A percentile compares a stretch with the other conserved stretches of the same genome.
These are phyloP conservation scores for Coemansia sp. DNA, from an alignment of 192 early-diverging fungal genomes.

Conservation along the genomic window DNA sequence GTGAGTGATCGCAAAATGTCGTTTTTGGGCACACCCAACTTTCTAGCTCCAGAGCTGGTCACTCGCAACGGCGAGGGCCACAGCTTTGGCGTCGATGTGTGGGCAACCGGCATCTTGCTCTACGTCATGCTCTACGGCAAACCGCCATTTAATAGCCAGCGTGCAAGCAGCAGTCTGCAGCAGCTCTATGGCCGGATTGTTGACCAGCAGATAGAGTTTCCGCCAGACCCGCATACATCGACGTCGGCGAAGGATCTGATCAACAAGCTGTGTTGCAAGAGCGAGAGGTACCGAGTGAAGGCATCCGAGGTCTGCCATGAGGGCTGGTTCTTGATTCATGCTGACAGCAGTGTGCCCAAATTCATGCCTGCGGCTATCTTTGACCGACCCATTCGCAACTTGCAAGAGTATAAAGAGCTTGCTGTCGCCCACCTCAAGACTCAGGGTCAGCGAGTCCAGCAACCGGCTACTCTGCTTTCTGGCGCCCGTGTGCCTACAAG, in stretches of 20 bases:
- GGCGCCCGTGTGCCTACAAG: not conserved
- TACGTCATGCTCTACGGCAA: slow-evolving; percentile 87
- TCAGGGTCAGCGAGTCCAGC: not conserved
- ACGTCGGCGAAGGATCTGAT: slow-evolving; percentile 71
- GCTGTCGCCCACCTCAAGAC: not conserved
- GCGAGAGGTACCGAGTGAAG: slow-evolving; percentile 59
- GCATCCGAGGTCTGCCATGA: slow-evolving; percentile 37
- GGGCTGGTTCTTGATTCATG: slow-evolving; percentile 37
- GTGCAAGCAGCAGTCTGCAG: slow-evolving; percentile 26
- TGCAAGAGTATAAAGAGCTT: slow-evolving; percentile 35
- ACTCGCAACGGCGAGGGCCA: slow-evolving; percentile 80
- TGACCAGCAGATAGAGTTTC: slow-evolving; percentile 62
- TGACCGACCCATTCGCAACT: slow-evolving; percentile 39
- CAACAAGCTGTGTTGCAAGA: slow-evolving; percentile 63
- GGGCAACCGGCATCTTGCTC: slow-evolving; percentile 91
- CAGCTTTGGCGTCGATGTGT: slow-evolving; percentile 93
- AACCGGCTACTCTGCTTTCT: not conserved
- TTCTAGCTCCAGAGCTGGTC: slow-evolving; percentile 95
- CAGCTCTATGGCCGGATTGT: slow-evolving; percentile 51
- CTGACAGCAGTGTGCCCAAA: slow-evolving; percentile 15
- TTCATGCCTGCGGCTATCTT: slow-evolving; percentile 51
- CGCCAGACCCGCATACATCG: slow-evolving; percentile 62
- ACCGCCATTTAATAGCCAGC: slow-evolving; percentile 74
- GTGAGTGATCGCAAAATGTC: slow-evolving; percentile 92
- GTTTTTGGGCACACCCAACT: slow-evolving; percentile 97